Base-by-base conservation (phyloP, 2,329 filamentous ascomycete species). In the Ceratocystis cubensis region DNA sequence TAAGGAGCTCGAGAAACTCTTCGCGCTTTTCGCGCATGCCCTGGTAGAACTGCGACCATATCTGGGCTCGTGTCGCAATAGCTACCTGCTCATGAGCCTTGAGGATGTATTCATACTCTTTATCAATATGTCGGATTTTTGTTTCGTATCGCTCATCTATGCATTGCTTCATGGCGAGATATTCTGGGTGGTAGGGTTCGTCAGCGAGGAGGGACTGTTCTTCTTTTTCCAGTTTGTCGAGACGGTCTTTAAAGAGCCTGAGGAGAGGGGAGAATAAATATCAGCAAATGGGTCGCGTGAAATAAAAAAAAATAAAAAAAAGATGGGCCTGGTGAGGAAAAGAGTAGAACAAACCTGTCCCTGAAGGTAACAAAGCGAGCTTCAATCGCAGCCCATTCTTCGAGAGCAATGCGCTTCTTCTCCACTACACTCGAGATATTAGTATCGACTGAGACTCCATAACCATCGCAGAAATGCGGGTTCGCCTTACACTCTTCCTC, bases 21-120 rank as follows among this genome's bases (percentile, higher is more conserved):
- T 97, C 93, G 69, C 94, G 85, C 70, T 88, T 83, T 73, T 96
- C 89, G 66, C 94, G 86, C 44, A 92, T 83, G 61, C 85, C 84
- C 75, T 99, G 94, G 75, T 91, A 92, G 75, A 89, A 97, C 72
- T 96, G 92, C 68, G 88, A 88, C 76, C 95, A 89, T 65, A 93
- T 84, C 74, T 96, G 91, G 65, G 90, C 85, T 69, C 91, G 85
- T 71, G 91, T 88, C 22, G 91, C 91, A 33, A 95, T 83, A 22
- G 88, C 89, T 70, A 87, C 87, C 69, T 82, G 86, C 71, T 88
- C 82, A 37, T 96, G 81, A 1, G 89, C 84, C 73, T 88, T 81
- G 70, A 89, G 78, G 70, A 89, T 88, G 73, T 90, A 88, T 68
- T 86, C 82, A 70, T 88, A 82, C 70, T 94, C 83, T 28, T 84